These are phyloP conservation scores for Globisporangium carolinianum DNA, from an alignment of 352 stramenopile genomes.

Conservation along the genomic window DNA sequence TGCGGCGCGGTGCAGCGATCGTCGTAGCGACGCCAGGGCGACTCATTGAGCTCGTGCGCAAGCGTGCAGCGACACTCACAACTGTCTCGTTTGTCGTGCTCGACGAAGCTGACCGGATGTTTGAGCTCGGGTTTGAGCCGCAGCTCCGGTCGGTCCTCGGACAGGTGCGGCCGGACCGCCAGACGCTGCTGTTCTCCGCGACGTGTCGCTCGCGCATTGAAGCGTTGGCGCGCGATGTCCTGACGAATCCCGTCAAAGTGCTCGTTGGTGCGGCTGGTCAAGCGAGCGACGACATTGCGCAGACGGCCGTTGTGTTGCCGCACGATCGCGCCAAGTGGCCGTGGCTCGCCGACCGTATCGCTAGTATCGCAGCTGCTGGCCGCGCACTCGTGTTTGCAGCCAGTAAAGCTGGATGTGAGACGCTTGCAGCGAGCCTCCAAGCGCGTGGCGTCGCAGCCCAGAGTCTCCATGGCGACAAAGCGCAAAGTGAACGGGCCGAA, in stretches of 20 bases:
- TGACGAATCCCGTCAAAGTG: constrained; percentile 77
- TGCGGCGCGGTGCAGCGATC: constrained; percentile 69
- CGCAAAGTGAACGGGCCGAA: constrained; percentile 64
- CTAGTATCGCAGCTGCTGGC: constrained; percentile 48
- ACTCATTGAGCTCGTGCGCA: constrained; percentile 81
- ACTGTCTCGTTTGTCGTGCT: constrained; percentile 85
- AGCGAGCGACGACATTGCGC: constrained; percentile 87
- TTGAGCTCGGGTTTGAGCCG: constrained; percentile 86
- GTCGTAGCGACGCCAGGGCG: constrained; percentile 74
- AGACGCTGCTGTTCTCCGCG: constrained; percentile 86
- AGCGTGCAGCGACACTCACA: constrained; percentile 50
- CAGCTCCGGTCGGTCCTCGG: constrained; percentile 77
- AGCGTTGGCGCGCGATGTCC: constrained; percentile 67
- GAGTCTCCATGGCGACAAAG: constrained; percentile 80
- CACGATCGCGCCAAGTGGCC: constrained; percentile 80
- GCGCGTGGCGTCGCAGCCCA: constrained; percentile 21
- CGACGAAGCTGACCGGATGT: constrained; percentile 87
- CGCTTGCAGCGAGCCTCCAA: constrained; percentile 69
- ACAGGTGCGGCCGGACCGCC: constrained; percentile 77
- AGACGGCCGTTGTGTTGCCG: constrained; percentile 70
- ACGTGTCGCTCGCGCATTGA: constrained; percentile 77
- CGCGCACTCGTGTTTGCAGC: constrained; percentile 84
- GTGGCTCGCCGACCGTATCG: constrained; percentile 72
- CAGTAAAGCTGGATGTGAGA: constrained; percentile 82
- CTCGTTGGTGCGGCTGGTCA: constrained; percentile 74